A percentile compares a stretch with the other conserved stretches of the same genome.
phyloP scores from a whole-genome alignment of 331 rosid species.

The Phaseolus coccineus region DNA sequence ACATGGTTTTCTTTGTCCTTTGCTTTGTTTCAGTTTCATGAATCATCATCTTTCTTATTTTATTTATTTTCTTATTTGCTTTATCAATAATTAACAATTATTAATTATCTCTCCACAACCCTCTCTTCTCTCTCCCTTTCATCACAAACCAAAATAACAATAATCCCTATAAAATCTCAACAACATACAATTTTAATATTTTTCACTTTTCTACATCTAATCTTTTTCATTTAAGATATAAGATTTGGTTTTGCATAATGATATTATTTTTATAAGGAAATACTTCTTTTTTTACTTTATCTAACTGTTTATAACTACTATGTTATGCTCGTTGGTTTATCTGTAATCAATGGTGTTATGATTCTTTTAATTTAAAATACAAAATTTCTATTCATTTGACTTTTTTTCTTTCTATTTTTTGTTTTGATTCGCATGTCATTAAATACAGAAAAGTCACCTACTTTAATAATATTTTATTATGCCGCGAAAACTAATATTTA shows the following conservation, averaged over 20 bases:
- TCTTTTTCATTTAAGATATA: too few species aligned
- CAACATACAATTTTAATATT: background rate
- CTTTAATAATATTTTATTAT: too few species aligned
- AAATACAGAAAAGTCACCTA: too few species aligned
- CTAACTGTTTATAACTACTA: background rate
- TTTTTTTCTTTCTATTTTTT: background rate
- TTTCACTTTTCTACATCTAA: background rate
- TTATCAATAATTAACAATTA: background rate
- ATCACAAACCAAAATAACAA: background rate
- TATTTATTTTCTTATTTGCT: background rate
- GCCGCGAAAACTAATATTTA: too few species aligned
- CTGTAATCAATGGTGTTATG: background rate
- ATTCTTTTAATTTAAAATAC: background rate
- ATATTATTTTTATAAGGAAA: too few species aligned
- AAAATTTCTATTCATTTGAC: background rate
- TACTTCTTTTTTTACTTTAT: too few species aligned
- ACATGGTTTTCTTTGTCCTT: conserved; percentile 39
- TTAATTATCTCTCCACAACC: background rate
- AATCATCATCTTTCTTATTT: background rate
- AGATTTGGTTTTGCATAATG: too few species aligned
- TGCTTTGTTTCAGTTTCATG: background rate
- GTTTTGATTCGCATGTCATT: background rate
- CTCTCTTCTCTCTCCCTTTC: background rate
- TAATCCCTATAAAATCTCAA: background rate
- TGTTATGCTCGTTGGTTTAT: background rate